A percentile compares a stretch with the other conserved stretches of the same genome.
Evolutionary conservation across 1,284 basidiomycete genomes (phyloP).

Genomic region (Ustilago lituana): DNA sequence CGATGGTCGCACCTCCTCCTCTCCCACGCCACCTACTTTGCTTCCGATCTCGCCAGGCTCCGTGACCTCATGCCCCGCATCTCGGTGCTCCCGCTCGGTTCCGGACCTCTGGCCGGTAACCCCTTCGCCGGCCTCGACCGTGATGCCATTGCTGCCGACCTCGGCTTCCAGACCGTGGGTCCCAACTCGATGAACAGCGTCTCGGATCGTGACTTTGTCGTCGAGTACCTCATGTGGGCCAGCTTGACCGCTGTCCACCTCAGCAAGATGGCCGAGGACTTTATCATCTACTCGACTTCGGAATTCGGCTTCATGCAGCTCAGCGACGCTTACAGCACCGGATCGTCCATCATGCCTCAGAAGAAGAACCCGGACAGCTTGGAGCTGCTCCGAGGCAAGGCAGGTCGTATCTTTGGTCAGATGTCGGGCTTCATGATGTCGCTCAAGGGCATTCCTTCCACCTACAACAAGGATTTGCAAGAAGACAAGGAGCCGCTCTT

Average conservation of each 20-base stretch:
- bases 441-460: slow-evolving; percentile 94
- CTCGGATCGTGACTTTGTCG: slow-evolving; percentile 94
- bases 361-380: slow-evolving; percentile 99
- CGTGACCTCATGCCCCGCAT: slow-evolving; percentile 78
- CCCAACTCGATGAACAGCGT: slow-evolving; percentile 74
- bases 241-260: slow-evolving; percentile 91
- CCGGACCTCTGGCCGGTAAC: slow-evolving; percentile 94
- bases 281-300: slow-evolving; percentile 94
- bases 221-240: slow-evolving; percentile 96
- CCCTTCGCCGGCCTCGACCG: slow-evolving; percentile 74
- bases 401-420: slow-evolving; percentile 91
- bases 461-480: slow-evolving; percentile 99
- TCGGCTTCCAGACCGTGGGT: slow-evolving; percentile 65
- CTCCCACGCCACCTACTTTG: slow-evolving; percentile 92
- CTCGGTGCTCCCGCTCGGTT: slow-evolving; percentile 90
- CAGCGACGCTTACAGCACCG: slow-evolving; percentile 97
- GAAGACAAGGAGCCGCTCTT: slow-evolving; percentile 99
- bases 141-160: slow-evolving; percentile 62
- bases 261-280: slow-evolving; percentile 92
- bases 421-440: slow-evolving; percentile 99
- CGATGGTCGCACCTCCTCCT: slow-evolving; percentile 97
- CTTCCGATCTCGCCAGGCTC: slow-evolving; percentile 85
- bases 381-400: slow-evolving; percentile 92
- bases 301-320: slow-evolving; percentile 95
- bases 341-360: slow-evolving; percentile 99